Evolutionary conservation across 148 eudicot genomes (phyloP).

Genomic region (Limonium bicolor): DNA sequence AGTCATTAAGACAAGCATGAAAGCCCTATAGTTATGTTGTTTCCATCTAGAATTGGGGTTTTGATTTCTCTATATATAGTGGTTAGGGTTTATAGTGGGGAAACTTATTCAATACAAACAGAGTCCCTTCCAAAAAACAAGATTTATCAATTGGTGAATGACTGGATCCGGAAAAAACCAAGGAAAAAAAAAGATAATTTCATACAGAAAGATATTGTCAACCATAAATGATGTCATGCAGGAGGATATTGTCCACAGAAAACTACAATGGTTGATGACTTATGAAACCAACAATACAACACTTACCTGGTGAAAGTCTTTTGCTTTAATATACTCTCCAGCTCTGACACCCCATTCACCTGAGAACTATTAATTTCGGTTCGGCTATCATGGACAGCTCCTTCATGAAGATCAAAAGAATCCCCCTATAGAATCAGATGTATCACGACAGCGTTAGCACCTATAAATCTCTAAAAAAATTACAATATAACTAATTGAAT

Average conservation of each 20-base stretch:
- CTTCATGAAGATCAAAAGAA: slow-evolving; percentile 18
- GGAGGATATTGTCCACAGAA: background rate
- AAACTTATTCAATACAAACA: too few relatives aligned
- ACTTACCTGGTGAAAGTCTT: slow-evolving; percentile 74
- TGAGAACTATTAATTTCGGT: slow-evolving; percentile 6
- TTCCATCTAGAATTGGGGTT: too few relatives aligned
- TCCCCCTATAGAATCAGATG: slow-evolving; percentile 23
- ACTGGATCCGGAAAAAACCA: too few relatives aligned
- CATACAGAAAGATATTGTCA: background rate
- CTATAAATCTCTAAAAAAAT: too few relatives aligned
- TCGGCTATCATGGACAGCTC: slow-evolving; percentile 5
- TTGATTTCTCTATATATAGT: too few relatives aligned
- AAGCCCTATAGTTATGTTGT: background rate
- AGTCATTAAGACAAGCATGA: background rate
- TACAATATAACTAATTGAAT: background rate
- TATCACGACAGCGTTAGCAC: too few relatives aligned
- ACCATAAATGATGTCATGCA: background rate
- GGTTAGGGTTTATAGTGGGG: too few relatives aligned
- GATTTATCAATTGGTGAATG: too few relatives aligned
- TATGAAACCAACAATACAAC: background rate
- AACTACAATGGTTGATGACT: background rate
- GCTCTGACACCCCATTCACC: slow-evolving; percentile 41
- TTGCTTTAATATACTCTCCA: slow-evolving; percentile 68
- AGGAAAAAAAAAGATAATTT: background rate
- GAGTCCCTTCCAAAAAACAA: too few relatives aligned